These are phyloP conservation scores for Letharia columbiana DNA, from an alignment of 495 filamentous ascomycete genomes.

Conservation along the genomic window DNA sequence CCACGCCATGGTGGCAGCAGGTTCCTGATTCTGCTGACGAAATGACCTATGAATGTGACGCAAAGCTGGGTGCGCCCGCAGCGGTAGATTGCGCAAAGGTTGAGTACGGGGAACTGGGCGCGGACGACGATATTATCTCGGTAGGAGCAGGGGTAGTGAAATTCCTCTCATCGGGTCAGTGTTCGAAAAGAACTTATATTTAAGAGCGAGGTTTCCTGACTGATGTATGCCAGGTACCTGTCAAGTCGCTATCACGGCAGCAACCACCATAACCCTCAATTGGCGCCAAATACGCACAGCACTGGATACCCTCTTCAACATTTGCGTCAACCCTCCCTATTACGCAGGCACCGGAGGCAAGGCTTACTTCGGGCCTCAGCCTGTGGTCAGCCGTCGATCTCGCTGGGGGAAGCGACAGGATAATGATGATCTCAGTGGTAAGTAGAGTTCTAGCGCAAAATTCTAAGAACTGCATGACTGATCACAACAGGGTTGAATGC, in stretches of 20 bases:
- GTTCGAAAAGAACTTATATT: background rate
- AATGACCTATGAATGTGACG: slow-evolving; percentile 12
- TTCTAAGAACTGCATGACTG: background rate
- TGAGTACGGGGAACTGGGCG: slow-evolving; percentile 4
- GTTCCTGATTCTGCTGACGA: background rate
- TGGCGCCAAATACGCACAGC: slow-evolving; percentile 10
- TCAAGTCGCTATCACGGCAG: slow-evolving; percentile 7
- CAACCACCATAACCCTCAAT: slow-evolving; percentile 1
- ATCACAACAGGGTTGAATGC: background rate
- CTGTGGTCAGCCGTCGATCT: background rate
- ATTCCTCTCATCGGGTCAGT: slow-evolving; percentile 4
- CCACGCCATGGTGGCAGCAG: background rate
- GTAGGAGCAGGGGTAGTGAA: slow-evolving; percentile 8
- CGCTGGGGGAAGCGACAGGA: background rate
- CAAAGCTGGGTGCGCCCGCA: background rate
- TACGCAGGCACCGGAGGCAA: background rate
- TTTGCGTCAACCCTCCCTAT: background rate
- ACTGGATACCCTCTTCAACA: slow-evolving; percentile 2
- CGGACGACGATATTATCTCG: background rate
- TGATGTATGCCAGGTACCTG: background rate
- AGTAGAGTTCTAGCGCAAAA: background rate
- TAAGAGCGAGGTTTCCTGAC: background rate
- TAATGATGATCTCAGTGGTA: background rate
- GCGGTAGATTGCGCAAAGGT: slow-evolving; percentile 1
- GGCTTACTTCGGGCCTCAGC: background rate